These are phyloP conservation scores for Glycine soja DNA, from an alignment of 306 rosid genomes.

Conservation along the genomic window DNA sequence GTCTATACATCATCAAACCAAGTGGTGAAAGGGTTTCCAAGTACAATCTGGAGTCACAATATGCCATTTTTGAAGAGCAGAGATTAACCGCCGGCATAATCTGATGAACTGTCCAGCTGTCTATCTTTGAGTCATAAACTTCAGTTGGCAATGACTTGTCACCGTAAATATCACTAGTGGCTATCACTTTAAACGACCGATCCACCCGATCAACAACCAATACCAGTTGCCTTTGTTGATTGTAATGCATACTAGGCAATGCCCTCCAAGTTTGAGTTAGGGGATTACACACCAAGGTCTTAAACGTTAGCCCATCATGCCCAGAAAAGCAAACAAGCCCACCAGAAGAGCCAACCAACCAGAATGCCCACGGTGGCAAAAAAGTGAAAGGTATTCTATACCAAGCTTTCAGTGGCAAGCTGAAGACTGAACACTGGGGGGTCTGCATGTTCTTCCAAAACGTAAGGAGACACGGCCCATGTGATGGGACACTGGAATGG, in stretches of 20 bases:
- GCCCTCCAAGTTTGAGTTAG: constrained; percentile 94
- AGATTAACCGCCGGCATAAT: constrained; percentile 95
- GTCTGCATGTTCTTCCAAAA: constrained; percentile 89
- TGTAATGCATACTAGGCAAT: constrained; percentile 89
- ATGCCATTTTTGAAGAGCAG: constrained; percentile 98
- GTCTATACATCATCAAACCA: constrained; percentile 91
- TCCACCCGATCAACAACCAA: constrained; percentile 82
- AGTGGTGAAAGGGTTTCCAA: constrained; percentile 97
- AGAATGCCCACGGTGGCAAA: constrained; percentile 96
- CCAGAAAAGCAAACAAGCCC: constrained; percentile 98
- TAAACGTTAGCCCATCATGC: constrained; percentile 78
- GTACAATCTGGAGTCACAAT: constrained; percentile 91
- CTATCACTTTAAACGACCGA: constrained; percentile 84
- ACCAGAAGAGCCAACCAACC: constrained; percentile 94
- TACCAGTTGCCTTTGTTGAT: constrained; percentile 96
- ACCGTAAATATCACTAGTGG: constrained; percentile 89
- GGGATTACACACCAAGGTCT: constrained; percentile 88
- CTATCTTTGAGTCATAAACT: constrained; percentile 81
- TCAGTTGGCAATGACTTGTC: constrained; percentile 95
- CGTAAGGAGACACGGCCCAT: constrained; percentile 92
- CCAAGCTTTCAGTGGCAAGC: constrained; percentile 93
- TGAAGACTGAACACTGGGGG: constrained; percentile 88
- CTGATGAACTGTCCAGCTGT: constrained; percentile 89
- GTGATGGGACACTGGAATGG: constrained; percentile 91
- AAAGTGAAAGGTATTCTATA: constrained; percentile 85